phyloP scores from a whole-genome alignment of 768 basidiomycete species.

The Erythrobasidium yunnanense region DNA sequence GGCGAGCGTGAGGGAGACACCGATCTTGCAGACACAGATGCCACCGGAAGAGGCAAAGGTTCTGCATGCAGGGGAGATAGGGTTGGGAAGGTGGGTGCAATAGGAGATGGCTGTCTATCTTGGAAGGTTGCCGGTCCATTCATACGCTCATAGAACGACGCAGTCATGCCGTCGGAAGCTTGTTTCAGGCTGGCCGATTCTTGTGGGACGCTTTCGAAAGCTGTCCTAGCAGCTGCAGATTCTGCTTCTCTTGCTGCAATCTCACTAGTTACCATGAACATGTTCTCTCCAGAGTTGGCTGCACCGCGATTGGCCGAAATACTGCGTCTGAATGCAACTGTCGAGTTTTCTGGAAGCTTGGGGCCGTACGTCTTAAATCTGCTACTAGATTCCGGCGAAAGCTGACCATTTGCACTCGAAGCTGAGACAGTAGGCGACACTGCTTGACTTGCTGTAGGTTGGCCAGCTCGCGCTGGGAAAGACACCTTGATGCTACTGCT shows the following conservation, averaged over 20 bases:
- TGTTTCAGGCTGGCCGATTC: too few species aligned
- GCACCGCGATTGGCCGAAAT: background rate
- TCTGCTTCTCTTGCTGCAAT: background rate
- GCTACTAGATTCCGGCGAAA: background rate
- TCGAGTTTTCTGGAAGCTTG: constrained; percentile 12
- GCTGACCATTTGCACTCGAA: too few species aligned
- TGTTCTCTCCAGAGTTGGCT: background rate
- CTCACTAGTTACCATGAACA: constrained; percentile 25
- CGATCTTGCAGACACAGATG: background rate
- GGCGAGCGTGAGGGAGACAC: background rate
- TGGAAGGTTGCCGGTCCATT: too few species aligned
- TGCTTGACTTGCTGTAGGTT: background rate
- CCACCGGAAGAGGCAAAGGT: background rate
- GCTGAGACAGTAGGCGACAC: background rate
- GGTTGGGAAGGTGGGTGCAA: background rate
- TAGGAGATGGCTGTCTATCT: background rate
- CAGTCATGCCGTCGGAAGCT: too few species aligned
- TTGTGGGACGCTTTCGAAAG: too few species aligned
- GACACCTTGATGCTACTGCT: constrained; percentile 2
- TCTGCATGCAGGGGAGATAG: background rate
- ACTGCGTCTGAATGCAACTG: constrained; percentile 10
- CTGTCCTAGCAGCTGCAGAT: too few species aligned
- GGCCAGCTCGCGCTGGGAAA: background rate
- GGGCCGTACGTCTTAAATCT: constrained; percentile 15
- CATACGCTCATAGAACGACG: too few species aligned